Evolutionary conservation across 2,329 filamentous ascomycete genomes (phyloP).

Genomic region (Aspergillus fijiensis): DNA sequence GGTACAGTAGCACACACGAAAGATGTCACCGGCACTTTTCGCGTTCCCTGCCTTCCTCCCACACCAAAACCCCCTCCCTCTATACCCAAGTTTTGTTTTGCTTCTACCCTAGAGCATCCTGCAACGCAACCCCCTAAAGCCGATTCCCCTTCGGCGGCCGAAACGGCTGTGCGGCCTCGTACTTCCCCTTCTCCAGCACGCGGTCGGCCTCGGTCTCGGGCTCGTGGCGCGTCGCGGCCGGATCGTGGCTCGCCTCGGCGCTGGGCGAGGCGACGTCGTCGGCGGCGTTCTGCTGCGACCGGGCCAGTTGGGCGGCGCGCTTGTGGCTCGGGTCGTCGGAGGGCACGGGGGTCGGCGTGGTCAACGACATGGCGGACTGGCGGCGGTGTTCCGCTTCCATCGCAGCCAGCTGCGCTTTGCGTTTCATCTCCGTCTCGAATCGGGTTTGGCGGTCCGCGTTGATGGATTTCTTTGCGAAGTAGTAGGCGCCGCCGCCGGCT

Average conservation of each 20-base stretch:
- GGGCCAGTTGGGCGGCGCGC: conserved; percentile 36
- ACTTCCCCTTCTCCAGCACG: conserved; percentile 79
- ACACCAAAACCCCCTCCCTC: not conserved
- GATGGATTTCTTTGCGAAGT: conserved; percentile 92
- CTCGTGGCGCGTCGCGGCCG: conserved; percentile 81
- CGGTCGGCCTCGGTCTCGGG: conserved; percentile 68
- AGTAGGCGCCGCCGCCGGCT: conserved; percentile 91
- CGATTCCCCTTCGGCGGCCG: conserved; percentile 80
- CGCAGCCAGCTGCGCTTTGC: conserved; percentile 41
- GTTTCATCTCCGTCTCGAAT: conserved; percentile 68
- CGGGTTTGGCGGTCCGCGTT: conserved; percentile 80
- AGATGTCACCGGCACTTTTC: not conserved
- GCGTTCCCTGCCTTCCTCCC: not conserved
- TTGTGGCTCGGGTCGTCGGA: conserved; percentile 33
- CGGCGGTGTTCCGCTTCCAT: conserved; percentile 38
- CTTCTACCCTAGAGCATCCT: no score
- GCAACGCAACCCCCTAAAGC: no score
- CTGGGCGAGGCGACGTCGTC: conserved; percentile 65
- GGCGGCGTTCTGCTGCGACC: conserved; percentile 30
- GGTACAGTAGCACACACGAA: not conserved
- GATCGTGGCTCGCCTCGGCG: conserved; percentile 71
- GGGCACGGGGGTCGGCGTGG: conserved; percentile 18
- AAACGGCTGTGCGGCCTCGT: conserved; percentile 76
- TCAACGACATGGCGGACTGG: conserved; percentile 20
- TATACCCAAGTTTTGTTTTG: no score